Evolutionary conservation across 345 rosid genomes (phyloP), one percentile per base, ranked within the genome.

Genomic region (Dovyalis caffra): DNA sequence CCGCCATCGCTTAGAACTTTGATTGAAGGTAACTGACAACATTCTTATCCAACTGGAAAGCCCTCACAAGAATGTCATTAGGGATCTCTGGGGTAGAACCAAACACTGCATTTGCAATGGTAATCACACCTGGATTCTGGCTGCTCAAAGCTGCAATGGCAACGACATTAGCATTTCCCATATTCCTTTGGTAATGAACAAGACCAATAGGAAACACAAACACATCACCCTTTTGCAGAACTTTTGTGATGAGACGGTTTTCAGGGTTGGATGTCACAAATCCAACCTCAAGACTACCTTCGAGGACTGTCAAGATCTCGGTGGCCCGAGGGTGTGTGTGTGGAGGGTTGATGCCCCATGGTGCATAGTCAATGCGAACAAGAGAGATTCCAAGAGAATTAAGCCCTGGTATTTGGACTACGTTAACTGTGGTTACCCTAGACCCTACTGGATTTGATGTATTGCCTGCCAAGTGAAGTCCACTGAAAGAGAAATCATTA

Each of bases 241-340:
- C 38, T 14, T 76, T 69, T 70, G 69, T n/a, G 38, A 76, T 40
- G 3, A 76, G 69, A 33, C 79, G 74, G 34, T 76, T 56, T 4
- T 37, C 43, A 11, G 79, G 74, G 33, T 76, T 76, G 12, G 69
- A 40, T 12, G 69, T 70, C 5, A 69, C 74, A 35, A 76, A 76
- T 33, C 79, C 74, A 6, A 65, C 79, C 5, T 69, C 51, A 8
- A 76, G 69, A 2, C 69, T 69, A 12, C 79, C 79, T 26, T 49
- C 53, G 9, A 76, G 64, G 14, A 76, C 79, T 9, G 18, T 6
- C 10, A 76, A 23, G 12, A 76, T 64, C 34, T 76, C 79, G 5
- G 79, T n/a, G n/a, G 69, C 79, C 4, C 73, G 69, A 63, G 79
- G 79, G 64, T 69, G 79, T 5, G 23, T 60, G 6, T 63, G 68